Evolutionary conservation across 192 early-diverging fungal species (phyloP), one percentile per base, ranked within the genome.

Genomic region (Glomus cerebriforme): DNA sequence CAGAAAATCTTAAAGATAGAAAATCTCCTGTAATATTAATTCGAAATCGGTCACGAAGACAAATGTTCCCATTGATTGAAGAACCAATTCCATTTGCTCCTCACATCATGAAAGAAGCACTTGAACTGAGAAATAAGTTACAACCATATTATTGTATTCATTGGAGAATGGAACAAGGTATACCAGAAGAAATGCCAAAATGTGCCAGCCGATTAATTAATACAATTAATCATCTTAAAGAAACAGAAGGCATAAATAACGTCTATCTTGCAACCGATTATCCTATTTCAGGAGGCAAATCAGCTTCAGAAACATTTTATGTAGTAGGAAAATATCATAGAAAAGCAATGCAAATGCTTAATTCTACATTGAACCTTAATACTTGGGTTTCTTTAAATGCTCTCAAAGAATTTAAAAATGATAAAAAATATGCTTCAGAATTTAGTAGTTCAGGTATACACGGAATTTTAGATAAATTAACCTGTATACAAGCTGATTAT

Each of bases 381-480:
- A 73, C 71, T 29, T 73, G 39, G 71, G 27, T 54, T 0, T 32
- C 26, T 4, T 17, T 73, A 27, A 49, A 49, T 29, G 26, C 31
- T 35, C 58, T 58, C 1, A 10, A 31, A 68, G 13, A 68, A n/a
- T 35, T 49, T 73, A 27, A 10, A 32, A 32, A 47, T 5, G 15
- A 54, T 54, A n/a, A 37, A 37, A 49, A 49, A 22, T 54, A 73
- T 47, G 47, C 27, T 35, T 15, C 26, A 19, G 49, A 58, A 58
- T 58, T 54, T 73, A 73, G 10, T 3, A 26, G 72, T 19, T 54
- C 54, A 5, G 72, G 72, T n/a, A 59, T 73, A 59, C 54, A 70
- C 37, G 79, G 49, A 32, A 79, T 79, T n/a, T 26, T 73, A 26
- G 79, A 79, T 47, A 79, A 79, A 59, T 79, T 81, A 65, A 63